Evolutionary conservation across 176 grass and related monocot species (phyloP), one percentile per base, ranked within the genome.

Genomic region (Saccharum officinarum): DNA sequence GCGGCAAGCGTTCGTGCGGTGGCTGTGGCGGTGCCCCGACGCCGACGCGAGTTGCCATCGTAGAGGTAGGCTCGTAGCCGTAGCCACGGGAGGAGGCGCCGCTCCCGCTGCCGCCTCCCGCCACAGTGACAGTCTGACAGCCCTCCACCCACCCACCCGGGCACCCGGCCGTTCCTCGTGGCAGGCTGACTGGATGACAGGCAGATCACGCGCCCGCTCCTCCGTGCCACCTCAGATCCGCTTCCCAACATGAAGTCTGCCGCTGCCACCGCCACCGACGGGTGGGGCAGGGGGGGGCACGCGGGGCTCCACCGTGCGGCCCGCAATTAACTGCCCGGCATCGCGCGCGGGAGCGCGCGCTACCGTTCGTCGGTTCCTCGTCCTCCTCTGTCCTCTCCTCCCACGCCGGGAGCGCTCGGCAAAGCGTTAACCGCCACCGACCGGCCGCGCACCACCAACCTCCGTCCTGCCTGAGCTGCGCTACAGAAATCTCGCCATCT

Each of bases 61-160:
- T 13, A 26, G 55, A 3, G 49, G 13, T 1, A 59, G 17, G 22
- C 20, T 23, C n/a, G 54, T 55, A 13, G 6, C 17, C 46, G 41
- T 69, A 18, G 64, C 10, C 61, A 54, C 45, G 34, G 49, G 50
- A 70, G 18, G 63, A 15, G 86, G 30, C 18, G 70, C 63, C 63
- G 62, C 17, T 14, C 37, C 39, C 40, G 75, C 59, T 10, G 7
- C 70, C 69, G n/a, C 40, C 9, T 45, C 39, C 7, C 7, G 42
- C 30, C 64, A 81, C 79, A 25, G 31, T 39, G 79, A 41, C 47
- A 59, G 26, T 69, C 79, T 82, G 79, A 82, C 79, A 52, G 46
- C 4, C 26, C 54, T n/a, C 30, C 82, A 68, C 60, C 71, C 42
- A 18, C 44, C 57, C n/a, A 46, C 33, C 41, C 13, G 38, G 4